Conservation (phyloP, 2,329 filamentous ascomycete species). For the Xylariaceae sp. region DNA sequence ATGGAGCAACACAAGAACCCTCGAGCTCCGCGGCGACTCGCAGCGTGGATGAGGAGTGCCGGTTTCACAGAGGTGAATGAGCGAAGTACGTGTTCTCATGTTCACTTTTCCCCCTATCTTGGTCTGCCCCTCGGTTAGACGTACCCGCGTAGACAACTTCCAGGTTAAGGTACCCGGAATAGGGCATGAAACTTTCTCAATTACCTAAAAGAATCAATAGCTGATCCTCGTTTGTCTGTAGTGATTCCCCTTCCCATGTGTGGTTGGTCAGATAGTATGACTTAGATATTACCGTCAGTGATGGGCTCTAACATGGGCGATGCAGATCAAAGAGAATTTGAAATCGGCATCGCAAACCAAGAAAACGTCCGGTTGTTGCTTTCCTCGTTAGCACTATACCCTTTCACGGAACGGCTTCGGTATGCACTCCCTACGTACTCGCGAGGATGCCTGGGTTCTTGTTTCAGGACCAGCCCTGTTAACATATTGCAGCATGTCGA, state of each 20-base stretch:
- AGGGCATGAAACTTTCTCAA: background rate
- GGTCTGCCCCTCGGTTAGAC: background rate
- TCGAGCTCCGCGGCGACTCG: constrained; percentile 63
- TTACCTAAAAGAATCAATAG: constrained; percentile 22
- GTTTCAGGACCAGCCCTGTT: constrained; percentile 8
- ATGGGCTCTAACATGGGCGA: constrained; percentile 21
- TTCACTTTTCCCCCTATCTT: constrained; percentile 4
- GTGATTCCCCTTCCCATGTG: constrained; percentile 70
- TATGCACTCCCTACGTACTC: constrained; percentile 35
- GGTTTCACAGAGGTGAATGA: constrained; percentile 71
- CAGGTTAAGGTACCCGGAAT: constrained; percentile 1
- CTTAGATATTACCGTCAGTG: background rate
- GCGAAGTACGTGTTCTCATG: constrained; percentile 24
- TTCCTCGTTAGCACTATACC: constrained; percentile 58
- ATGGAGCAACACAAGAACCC: constrained; percentile 67
- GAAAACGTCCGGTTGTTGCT: constrained; percentile 59
- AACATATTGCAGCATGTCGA: constrained; percentile 52
- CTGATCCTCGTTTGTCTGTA: constrained; percentile 13
- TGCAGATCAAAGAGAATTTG: constrained; percentile 52
- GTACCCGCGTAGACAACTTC: constrained; percentile 1
- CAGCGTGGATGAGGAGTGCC: constrained; percentile 58
- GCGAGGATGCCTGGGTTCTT: background rate
- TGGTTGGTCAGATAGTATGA: constrained; percentile 67
- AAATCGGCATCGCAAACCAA: constrained; percentile 57
- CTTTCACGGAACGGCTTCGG: constrained; percentile 55